These are phyloP conservation scores for Ogataea haglerorum DNA, from an alignment of 805 yeast species.

Conservation along the genomic window DNA sequence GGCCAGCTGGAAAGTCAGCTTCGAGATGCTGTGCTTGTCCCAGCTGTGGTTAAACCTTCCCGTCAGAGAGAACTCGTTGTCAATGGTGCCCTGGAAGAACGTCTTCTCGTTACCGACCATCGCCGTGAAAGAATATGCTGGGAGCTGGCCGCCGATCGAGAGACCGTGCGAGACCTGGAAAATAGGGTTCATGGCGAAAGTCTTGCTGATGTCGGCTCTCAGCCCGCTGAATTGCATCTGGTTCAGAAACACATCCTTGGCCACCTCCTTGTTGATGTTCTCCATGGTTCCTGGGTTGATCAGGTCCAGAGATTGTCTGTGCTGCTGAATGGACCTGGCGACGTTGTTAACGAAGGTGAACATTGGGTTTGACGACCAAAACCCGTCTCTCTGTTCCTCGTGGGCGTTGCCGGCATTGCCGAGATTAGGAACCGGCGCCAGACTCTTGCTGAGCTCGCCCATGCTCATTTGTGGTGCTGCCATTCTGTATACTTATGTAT, in stretches of 20 bases:
- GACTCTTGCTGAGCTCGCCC: constrained; percentile 55
- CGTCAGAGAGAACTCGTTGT: constrained; percentile 76
- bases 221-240: constrained; percentile 93
- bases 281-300: constrained; percentile 93
- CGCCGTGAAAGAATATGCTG: constrained; percentile 88
- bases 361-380: constrained; percentile 82
- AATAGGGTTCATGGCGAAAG: constrained; percentile 85
- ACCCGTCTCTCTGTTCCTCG: constrained; percentile 50
- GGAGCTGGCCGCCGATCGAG: constrained; percentile 82
- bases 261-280: constrained; percentile 87
- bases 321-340: constrained; percentile 66
- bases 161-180: constrained; percentile 96
- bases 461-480: constrained; percentile 37
- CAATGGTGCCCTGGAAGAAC: constrained; percentile 88
- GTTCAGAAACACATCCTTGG: constrained; percentile 86
- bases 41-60: constrained; percentile 93
- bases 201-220: constrained; percentile 93
- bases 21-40: constrained; percentile 73
- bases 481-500: constrained; percentile 23
- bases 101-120: constrained; percentile 81
- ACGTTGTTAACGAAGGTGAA: constrained; percentile 76
- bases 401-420: constrained; percentile 43
- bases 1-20: constrained; percentile 84
- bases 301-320: constrained; percentile 78
- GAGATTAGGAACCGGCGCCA: constrained; percentile 58